Percentiles rank a stretch among this genome's conserved stretches.
These are phyloP conservation scores for Botryotinia globosa DNA, from an alignment of 2,329 filamentous ascomycete species.

Conservation along the genomic window DNA sequence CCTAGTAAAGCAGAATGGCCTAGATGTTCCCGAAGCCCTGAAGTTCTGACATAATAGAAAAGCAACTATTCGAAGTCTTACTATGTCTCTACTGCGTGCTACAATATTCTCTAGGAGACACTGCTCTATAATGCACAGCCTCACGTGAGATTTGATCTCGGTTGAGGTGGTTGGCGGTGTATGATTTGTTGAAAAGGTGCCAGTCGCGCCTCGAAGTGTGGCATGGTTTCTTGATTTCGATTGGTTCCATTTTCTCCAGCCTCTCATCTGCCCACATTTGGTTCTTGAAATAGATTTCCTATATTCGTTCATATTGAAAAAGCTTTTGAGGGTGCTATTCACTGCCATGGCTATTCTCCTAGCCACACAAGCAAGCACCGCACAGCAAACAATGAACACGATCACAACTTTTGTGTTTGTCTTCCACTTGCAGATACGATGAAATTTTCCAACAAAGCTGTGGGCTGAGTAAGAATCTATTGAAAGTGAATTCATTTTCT, in stretches of 20 bases:
- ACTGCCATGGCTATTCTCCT: neutral
- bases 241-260: neutral
- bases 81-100: neutral
- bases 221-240: neutral
- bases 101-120: neutral
- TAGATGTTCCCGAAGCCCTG: no score
- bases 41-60: neutral
- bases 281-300: neutral
- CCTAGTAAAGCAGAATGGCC: neutral
- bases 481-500: slow-evolving; percentile 1
- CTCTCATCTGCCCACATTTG: neutral
- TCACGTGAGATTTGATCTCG: neutral
- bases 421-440: neutral
- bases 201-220: neutral
- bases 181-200: neutral
- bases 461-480: neutral
- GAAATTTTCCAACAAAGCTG: neutral
- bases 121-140: neutral
- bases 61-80: neutral
- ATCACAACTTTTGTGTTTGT: neutral
- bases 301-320: neutral
- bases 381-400: neutral
- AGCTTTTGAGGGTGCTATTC: neutral
- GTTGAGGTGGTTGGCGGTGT: neutral
- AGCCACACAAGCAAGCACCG: neutral